Percentiles rank a stretch among this genome's conserved stretches.
These are phyloP conservation scores for Candida mesenterica DNA, from an alignment of 1,139 yeast species.

Conservation along the genomic window DNA sequence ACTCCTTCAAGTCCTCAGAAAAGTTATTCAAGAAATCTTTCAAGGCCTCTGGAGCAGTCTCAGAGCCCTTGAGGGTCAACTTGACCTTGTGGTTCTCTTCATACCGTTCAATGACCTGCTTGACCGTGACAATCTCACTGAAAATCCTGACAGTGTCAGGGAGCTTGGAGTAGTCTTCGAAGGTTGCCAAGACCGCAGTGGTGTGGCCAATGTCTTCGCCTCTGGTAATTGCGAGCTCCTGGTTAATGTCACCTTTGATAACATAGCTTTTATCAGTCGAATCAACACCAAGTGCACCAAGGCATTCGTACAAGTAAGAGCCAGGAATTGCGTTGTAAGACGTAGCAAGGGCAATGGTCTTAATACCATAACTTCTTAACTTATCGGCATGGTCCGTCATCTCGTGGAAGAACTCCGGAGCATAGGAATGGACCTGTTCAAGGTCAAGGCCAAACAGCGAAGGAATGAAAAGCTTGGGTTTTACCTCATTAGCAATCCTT, in stretches of 20 bases:
- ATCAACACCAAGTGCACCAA: conserved; percentile 40
- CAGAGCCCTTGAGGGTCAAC: conserved; percentile 25
- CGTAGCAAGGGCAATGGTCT: conserved; percentile 48
- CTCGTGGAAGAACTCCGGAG: conserved; percentile 33
- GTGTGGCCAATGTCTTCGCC: conserved; percentile 48
- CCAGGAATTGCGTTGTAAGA: conserved; percentile 46
- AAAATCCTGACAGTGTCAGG: conserved; percentile 48
- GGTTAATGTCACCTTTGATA: conserved; percentile 41
- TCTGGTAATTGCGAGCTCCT: conserved; percentile 32
- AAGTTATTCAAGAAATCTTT: conserved; percentile 28
- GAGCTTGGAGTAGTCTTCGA: conserved; percentile 39
- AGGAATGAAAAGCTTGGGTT: conserved; percentile 56
- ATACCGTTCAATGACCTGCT: conserved; percentile 39
- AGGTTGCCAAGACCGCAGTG: conserved; percentile 33
- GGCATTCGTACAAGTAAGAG: conserved; percentile 30
- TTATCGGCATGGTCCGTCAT: conserved; percentile 41
- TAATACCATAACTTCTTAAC: conserved; percentile 48
- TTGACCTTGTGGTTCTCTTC: conserved; percentile 40
- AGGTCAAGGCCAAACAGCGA: conserved; percentile 60
- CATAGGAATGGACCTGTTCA: conserved; percentile 18
- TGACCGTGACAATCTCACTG: conserved; percentile 40
- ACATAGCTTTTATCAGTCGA: conserved; percentile 32
- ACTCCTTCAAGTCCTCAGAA: conserved; percentile 28
- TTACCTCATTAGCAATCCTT: conserved; percentile 35
- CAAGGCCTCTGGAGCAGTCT: conserved; percentile 30